These are phyloP conservation scores for Boletus reticulatus DNA, from an alignment of 768 basidiomycete species.

Conservation along the genomic window DNA sequence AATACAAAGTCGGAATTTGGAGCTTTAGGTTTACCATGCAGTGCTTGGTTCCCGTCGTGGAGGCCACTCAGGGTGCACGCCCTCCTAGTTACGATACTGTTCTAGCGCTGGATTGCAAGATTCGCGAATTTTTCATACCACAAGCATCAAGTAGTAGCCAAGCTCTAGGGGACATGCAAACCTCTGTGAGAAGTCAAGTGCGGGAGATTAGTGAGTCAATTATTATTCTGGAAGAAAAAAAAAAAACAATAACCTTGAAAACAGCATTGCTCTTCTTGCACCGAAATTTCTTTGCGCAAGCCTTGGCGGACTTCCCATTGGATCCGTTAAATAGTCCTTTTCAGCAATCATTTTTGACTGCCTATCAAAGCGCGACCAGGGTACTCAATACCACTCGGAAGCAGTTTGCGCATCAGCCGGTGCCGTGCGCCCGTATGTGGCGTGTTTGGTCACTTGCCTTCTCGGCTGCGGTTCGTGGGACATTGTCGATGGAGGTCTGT, in stretches of 20 bases:
- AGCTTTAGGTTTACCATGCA: slow-evolving; percentile 39
- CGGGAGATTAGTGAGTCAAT: no score
- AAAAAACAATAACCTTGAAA: neutral
- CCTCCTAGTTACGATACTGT: slow-evolving; percentile 46
- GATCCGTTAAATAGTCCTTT: slow-evolving; percentile 32
- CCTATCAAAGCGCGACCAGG: no score
- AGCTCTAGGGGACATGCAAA: neutral
- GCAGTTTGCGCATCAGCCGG: no score
- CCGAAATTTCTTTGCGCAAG: slow-evolving; percentile 56
- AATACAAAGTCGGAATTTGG: slow-evolving; percentile 45
- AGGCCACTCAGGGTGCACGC: slow-evolving; percentile 39
- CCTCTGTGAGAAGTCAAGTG: neutral
- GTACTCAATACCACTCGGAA: no score
- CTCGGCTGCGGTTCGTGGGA: slow-evolving; percentile 46
- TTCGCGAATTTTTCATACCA: slow-evolving; percentile 38
- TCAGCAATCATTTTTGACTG: no score
- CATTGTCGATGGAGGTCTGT: neutral
- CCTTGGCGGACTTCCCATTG: slow-evolving; percentile 45
- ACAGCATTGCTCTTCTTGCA: slow-evolving; percentile 55
- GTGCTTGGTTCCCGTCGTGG: slow-evolving; percentile 43
- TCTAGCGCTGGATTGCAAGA: slow-evolving; percentile 49
- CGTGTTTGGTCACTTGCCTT: slow-evolving; percentile 58
- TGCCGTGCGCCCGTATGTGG: slow-evolving; percentile 37
- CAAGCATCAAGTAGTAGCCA: neutral
- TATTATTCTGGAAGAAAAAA: no score